phyloP scores from a whole-genome alignment of 1,284 basidiomycete genomes.

The Leucoagaricus sp. region DNA sequence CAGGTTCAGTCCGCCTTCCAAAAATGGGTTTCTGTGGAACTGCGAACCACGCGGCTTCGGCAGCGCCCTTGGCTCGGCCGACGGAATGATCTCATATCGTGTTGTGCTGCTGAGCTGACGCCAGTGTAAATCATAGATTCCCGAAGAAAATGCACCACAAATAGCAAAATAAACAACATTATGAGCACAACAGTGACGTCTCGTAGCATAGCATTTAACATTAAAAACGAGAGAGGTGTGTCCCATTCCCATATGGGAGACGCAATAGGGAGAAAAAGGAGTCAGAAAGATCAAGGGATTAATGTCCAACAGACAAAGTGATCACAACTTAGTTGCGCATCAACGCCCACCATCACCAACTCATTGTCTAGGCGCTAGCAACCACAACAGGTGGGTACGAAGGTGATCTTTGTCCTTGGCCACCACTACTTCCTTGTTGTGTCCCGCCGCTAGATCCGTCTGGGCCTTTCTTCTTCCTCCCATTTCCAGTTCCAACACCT shows the following conservation, averaged over 20 bases:
- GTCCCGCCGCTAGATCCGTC: slow-evolving; percentile 17
- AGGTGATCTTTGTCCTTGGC: slow-evolving; percentile 25
- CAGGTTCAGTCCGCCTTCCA: not conserved
- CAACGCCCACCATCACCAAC: not conserved
- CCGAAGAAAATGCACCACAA: not conserved
- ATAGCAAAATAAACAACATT: not conserved
- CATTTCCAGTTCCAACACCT: slow-evolving; percentile 41
- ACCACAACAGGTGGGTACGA: slow-evolving; percentile 54
- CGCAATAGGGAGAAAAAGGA: no score
- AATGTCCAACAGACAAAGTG: no score
- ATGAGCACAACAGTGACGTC: not conserved
- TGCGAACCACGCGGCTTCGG: not conserved
- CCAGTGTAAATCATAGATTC: not conserved
- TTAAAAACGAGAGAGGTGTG: not conserved
- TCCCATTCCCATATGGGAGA: not conserved
- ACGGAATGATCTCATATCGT: no score
- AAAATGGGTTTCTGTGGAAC: not conserved
- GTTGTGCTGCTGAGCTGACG: not conserved
- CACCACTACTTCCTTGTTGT: slow-evolving; percentile 21
- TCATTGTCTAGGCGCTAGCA: slow-evolving; percentile 45
- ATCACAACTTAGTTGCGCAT: no score
- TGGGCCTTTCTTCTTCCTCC: slow-evolving; percentile 46
- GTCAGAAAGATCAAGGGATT: no score
- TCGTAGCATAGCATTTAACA: no score
- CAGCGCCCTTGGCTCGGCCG: no score